These are phyloP conservation scores for Wickerhamomyces sydowiorum DNA, from an alignment of 805 yeast species.

Conservation along the genomic window DNA sequence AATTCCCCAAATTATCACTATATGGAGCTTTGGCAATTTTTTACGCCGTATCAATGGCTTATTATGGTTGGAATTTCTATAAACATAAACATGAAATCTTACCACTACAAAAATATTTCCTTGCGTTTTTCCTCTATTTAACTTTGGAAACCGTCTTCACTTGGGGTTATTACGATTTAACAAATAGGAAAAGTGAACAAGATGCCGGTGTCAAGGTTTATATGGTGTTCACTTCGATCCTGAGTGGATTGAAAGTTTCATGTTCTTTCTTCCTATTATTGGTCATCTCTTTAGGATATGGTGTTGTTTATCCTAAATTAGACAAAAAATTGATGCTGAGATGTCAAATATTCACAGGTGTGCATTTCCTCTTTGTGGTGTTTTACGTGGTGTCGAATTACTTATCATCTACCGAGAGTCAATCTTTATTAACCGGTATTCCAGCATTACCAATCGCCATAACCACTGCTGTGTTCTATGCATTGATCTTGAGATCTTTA, in stretches of 20 bases:
- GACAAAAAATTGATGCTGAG: constrained; percentile 69
- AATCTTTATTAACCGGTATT: constrained; percentile 45
- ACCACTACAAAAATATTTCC: constrained; percentile 85
- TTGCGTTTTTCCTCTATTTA: constrained; percentile 78
- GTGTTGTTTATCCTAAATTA: constrained; percentile 84
- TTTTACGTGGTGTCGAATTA: constrained; percentile 52
- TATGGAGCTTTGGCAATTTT: constrained; percentile 82
- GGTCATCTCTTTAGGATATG: constrained; percentile 88
- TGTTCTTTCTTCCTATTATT: constrained; percentile 83
- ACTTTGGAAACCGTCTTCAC: constrained; percentile 80
- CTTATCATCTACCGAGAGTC: constrained; percentile 42
- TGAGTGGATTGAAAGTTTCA: constrained; percentile 78
- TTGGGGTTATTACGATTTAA: constrained; percentile 88
- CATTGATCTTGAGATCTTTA: constrained; percentile 67
- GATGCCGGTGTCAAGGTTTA: constrained; percentile 61
- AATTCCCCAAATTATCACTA: constrained; percentile 84
- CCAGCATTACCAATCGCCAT: constrained; percentile 67
- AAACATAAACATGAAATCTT: constrained; percentile 81
- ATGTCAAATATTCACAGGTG: constrained; percentile 52
- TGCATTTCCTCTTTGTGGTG: constrained; percentile 50
- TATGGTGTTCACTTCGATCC: constrained; percentile 68
- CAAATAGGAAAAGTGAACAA: constrained; percentile 51
- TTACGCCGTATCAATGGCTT: constrained; percentile 75
- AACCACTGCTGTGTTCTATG: constrained; percentile 67
- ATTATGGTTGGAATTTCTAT: constrained; percentile 80